Base-by-base conservation (phyloP, 192 early-diverging fungal genomes). In the Backusella sp. region DNA sequence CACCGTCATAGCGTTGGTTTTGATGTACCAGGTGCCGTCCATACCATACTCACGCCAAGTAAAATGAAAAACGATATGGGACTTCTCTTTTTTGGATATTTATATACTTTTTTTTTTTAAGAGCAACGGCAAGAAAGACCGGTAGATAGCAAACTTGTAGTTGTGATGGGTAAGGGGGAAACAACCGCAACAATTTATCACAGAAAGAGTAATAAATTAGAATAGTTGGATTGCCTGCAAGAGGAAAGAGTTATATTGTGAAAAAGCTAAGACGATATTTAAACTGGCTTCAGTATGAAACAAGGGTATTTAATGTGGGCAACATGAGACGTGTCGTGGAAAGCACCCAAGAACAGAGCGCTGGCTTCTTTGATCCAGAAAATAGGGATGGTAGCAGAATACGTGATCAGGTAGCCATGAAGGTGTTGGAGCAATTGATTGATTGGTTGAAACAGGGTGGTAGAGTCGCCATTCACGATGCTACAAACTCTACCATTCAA, bases 211-310 rank as follows among this genome's bases (percentile, higher is more conserved):
- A 39, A 6, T 34, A 71, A 19, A n/a, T 36, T 37, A 23, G 32
- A 32, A 32, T 83, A 92, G 93, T 96, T 28, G 98, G 98, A 5
- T 80, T 98, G 46, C 98, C 98, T 34, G 98, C 97, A 4, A 85
- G 97, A 65, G 98, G 98, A 30, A 99, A 99, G 83, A 89, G 88
- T 87, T 96, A 98, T 77, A 92, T 99, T 73, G 95, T 95, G 81
- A 98, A 98, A 76, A 99, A 99, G 78, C 88, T 99, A 26, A 90
- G 91, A 78, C 91, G 96, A 56, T 99, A 96, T 86, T 83, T 94
- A 82, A 92, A 88, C 15, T 92, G 91, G 90, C 85, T 94, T 30
- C 91, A 91, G 28, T 96, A 92, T 74, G 88, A 92, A 75, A 93
- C 92, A 6, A 91, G 88, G 79, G 92, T 93, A 8, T 97, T 99